Percentiles rank a stretch among this genome's conserved stretches.
These are phyloP conservation scores for Pyrus hybrid DNA, from an alignment of 331 rosid genomes.

Conservation along the genomic window DNA sequence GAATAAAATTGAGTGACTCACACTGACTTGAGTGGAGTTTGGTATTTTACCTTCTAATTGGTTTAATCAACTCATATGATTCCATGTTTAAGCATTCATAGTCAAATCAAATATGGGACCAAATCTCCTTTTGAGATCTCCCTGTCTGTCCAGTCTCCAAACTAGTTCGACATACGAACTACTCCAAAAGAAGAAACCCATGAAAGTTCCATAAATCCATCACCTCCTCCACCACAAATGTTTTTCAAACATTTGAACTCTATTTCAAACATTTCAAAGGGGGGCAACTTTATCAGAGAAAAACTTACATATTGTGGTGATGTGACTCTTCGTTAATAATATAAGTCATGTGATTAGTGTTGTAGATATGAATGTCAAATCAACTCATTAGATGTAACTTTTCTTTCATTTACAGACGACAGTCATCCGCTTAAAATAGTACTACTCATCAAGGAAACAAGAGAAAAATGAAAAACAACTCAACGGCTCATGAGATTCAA, in stretches of 20 bases:
- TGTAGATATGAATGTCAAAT: too few relatives aligned
- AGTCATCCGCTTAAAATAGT: too few relatives aligned
- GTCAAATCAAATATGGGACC: conserved; percentile 45
- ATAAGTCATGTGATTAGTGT: neutral
- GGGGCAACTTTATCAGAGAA: neutral
- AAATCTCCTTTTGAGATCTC: conserved; percentile 75
- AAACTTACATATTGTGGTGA: neutral
- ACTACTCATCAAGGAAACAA: neutral
- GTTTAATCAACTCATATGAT: conserved; percentile 30
- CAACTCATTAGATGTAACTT: neutral
- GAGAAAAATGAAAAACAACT: too few relatives aligned
- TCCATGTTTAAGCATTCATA: conserved; percentile 21
- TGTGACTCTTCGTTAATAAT: neutral
- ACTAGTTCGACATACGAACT: neutral
- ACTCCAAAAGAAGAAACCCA: conserved; percentile 20
- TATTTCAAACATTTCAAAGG: neutral
- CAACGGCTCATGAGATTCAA: neutral
- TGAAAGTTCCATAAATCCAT: conserved; percentile 15
- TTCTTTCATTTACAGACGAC: too few relatives aligned
- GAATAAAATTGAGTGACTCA: conserved; percentile 11
- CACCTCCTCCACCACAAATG: neutral
- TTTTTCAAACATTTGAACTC: neutral
- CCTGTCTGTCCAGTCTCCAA: conserved; percentile 29
- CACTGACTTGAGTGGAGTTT: conserved; percentile 25
- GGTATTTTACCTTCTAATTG: conserved; percentile 26